Evolutionary conservation across 306 rosid genomes (phyloP), one percentile per base, ranked within the genome.

Genomic region (Quercus agrifolia): DNA sequence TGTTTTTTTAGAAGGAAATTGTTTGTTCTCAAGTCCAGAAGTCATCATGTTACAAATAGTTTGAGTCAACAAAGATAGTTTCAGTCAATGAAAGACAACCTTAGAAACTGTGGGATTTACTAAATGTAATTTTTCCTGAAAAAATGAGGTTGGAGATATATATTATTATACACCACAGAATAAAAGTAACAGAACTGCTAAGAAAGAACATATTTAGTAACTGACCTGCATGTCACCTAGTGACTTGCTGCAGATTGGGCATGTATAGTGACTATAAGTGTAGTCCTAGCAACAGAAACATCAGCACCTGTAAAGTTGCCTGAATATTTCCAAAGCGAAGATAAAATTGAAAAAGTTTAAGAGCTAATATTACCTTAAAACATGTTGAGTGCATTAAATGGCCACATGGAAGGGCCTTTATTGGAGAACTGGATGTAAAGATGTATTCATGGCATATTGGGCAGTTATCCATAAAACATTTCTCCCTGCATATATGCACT

Each of bases 161-260:
- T 10, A 68, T 64, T 15, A 30, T 27, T 66, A 25, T 61, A 61
- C 25, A 61, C 9, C 30, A 61, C 15, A 7, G 71, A 41, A 31
- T 31, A 19, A 31, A 66, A 66, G 71, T 31, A 17, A 41, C 46
- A 14, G 71, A 31, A 31, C 5, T 6, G 67, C 25, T 61, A 25
- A 31, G 71, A 23, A 3, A 78, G 67, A n/a, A 52, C 66, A 73
- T 77, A 74, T 75, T 56, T 59, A 28, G 74, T 61, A 81, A 85
- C 93, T 76, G 75, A 94, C 98, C 99, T 91, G 94, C 99, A 95
- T 93, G 85, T 95, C 98, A 82, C 97, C 97, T 7, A 93, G 94
- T 68, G 99, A 93, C 87, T 95, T 93, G 89, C 94, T 86, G 75
- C 99, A 90, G 79, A 95, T 88, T 66, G 99, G 98, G 82, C 97